Conservation (phyloP, 371 early-diverging fungal species). For the Chytridium lagenaria region DNA sequence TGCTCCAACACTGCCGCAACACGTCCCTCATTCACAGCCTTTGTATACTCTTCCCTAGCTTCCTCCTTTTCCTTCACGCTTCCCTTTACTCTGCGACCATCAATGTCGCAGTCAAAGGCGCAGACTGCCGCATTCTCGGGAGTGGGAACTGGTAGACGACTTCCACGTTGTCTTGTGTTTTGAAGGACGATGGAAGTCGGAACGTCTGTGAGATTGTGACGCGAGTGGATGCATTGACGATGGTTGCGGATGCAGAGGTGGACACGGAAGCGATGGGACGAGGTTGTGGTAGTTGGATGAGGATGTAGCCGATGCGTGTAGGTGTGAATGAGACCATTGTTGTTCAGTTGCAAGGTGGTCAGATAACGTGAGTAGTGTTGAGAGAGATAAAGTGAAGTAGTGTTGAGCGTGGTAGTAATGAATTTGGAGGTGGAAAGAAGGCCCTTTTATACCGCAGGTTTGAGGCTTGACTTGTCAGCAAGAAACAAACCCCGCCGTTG, state of each 20-base stretch:
- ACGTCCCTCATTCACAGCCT: conserved; percentile 39
- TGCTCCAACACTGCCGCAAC: conserved; percentile 46
- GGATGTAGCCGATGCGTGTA: conserved; percentile 3
- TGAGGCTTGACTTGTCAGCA: no score
- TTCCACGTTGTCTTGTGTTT: no score
- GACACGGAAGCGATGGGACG: conserved; percentile 21
- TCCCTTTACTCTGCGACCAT: conserved; percentile 22
- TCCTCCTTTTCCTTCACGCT: conserved; percentile 36
- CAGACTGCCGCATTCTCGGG: conserved; percentile 36
- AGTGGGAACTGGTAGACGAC: conserved; percentile 51
- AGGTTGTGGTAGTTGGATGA: background rate
- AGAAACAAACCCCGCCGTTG: no score
- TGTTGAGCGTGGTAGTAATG: no score
- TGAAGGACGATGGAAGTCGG: conserved; percentile 17
- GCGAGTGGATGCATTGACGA: conserved; percentile 29
- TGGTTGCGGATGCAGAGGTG: conserved; percentile 10
- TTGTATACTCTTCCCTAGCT: conserved; percentile 36
- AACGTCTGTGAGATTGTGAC: conserved; percentile 44
- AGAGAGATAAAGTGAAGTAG: no score
- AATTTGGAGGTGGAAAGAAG: no score
- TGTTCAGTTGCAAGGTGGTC: no score
- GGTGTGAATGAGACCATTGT: background rate
- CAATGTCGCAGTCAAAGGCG: conserved; percentile 36
- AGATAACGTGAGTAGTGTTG: no score
- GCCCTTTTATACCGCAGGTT: no score